Conservation (phyloP, 768 basidiomycete species). For the Psilocybe cubensis region DNA sequence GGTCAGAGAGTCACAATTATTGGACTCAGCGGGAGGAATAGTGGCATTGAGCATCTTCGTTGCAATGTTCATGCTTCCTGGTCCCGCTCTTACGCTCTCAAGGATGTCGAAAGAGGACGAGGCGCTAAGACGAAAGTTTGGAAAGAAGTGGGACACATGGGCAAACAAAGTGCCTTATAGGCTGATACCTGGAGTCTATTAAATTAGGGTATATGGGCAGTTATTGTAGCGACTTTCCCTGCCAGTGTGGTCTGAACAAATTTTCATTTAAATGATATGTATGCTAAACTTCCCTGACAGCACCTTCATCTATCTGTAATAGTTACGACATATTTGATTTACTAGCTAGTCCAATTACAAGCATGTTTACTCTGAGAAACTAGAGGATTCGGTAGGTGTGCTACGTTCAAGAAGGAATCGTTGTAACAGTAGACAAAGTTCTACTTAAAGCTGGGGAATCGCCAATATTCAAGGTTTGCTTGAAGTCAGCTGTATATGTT, state of each 20-base stretch:
- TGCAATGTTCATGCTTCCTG: conserved; percentile 11
- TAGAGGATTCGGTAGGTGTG: too few relatives aligned
- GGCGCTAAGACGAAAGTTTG: not conserved
- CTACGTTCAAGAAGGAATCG: not conserved
- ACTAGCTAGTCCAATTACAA: too few relatives aligned
- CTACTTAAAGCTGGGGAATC: not conserved
- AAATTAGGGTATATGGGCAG: too few relatives aligned
- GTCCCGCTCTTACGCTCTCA: conserved; percentile 1
- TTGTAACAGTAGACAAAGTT: conserved; percentile 1
- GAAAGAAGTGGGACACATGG: not conserved
- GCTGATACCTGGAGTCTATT: not conserved
- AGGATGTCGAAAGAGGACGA: conserved; percentile 29
- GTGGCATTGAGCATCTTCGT: conserved; percentile 28
- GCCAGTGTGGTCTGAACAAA: too few relatives aligned
- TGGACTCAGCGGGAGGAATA: conserved; percentile 32
- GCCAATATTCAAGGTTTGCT: not conserved
- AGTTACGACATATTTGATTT: too few relatives aligned
- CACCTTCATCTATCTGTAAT: too few relatives aligned
- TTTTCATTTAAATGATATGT: too few relatives aligned
- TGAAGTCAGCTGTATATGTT: conserved; percentile 33
- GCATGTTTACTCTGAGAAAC: too few relatives aligned
- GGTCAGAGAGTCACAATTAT: conserved; percentile 22
- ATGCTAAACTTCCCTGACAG: too few relatives aligned
- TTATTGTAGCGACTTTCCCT: too few relatives aligned
- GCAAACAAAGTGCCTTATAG: not conserved